phyloP scores from a whole-genome alignment of 2,329 filamentous ascomycete genomes.

The Nigrospora osmanthi region DNA sequence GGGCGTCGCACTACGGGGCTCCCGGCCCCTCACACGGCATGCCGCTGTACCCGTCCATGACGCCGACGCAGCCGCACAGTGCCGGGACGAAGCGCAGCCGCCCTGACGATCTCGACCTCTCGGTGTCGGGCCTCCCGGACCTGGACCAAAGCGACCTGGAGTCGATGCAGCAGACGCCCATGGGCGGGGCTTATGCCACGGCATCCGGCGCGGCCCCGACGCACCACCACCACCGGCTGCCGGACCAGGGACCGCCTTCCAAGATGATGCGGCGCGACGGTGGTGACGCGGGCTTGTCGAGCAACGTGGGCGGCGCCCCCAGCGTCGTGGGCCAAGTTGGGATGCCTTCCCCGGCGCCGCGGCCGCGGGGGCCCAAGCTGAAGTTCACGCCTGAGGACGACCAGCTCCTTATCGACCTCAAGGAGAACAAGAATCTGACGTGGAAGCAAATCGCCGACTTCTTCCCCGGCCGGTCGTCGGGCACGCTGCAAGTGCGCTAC shows the following conservation, averaged over 20 bases:
- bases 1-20: constrained; percentile 43
- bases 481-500: constrained; percentile 87
- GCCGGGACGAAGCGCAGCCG: constrained; percentile 42
- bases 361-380: constrained; percentile 79
- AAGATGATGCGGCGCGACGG: constrained; percentile 59
- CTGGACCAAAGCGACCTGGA: constrained; percentile 49
- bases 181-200: constrained; percentile 44
- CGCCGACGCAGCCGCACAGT: constrained; percentile 24
- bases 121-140: constrained; percentile 39
- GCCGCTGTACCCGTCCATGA: constrained; percentile 44
- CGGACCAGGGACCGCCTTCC: constrained; percentile 61
- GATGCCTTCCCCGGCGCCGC: constrained; percentile 76
- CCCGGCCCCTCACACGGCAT: constrained; percentile 37
- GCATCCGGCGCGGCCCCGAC: constrained; percentile 39
- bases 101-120: constrained; percentile 52
- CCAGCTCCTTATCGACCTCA: constrained; percentile 77
- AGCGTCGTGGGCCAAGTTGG: constrained; percentile 80
- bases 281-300: constrained; percentile 31
- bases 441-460: constrained; percentile 98
- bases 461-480: constrained; percentile 83
- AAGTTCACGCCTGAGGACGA: constrained; percentile 95
- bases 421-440: constrained; percentile 89
- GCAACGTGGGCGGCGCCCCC: constrained; percentile 52
- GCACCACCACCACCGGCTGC: constrained; percentile 77
- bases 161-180: constrained; percentile 43